A percentile compares a stretch with the other conserved stretches of the same genome.
Evolutionary conservation across 352 stramenopile genomes (phyloP).

Genomic region (Halophytophthora batemanensis): DNA sequence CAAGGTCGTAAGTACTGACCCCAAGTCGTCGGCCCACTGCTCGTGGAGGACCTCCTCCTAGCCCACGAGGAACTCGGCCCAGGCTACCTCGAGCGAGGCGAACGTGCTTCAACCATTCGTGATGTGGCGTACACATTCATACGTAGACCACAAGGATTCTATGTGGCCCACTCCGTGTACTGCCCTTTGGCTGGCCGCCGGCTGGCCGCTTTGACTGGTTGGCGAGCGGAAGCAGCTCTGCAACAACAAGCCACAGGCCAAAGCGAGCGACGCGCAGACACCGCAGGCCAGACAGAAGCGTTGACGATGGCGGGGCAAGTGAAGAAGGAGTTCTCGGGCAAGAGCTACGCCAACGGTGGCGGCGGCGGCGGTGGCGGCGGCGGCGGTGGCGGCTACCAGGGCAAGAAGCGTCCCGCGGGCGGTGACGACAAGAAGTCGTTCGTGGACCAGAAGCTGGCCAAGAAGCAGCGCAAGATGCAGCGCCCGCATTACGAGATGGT

Average conservation of each 20-base stretch:
- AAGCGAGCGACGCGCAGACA: slow-evolving; percentile 1
- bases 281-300: neutral
- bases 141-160: too few species aligned
- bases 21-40: too few species aligned
- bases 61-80: too few species aligned
- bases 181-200: too few species aligned
- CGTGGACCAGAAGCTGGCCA: slow-evolving; percentile 85
- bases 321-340: slow-evolving; percentile 27
- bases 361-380: slow-evolving; percentile 12
- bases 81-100: too few species aligned
- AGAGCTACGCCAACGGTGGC: slow-evolving; percentile 20
- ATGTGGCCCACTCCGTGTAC: too few species aligned
- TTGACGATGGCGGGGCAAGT: slow-evolving; percentile 24
- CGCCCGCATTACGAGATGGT: slow-evolving; percentile 93
- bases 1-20: too few species aligned
- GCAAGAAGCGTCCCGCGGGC: slow-evolving; percentile 61
- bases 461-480: slow-evolving; percentile 94
- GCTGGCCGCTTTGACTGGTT: too few species aligned
- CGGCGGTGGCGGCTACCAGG: slow-evolving; percentile 25
- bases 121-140: too few species aligned
- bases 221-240: slow-evolving; percentile 1
- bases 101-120: too few species aligned
- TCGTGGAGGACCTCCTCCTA: too few species aligned
- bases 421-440: slow-evolving; percentile 76
- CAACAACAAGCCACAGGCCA: slow-evolving; percentile 7